phyloP scores from a whole-genome alignment of 371 early-diverging fungal genomes.

The Coemansia sp. region DNA sequence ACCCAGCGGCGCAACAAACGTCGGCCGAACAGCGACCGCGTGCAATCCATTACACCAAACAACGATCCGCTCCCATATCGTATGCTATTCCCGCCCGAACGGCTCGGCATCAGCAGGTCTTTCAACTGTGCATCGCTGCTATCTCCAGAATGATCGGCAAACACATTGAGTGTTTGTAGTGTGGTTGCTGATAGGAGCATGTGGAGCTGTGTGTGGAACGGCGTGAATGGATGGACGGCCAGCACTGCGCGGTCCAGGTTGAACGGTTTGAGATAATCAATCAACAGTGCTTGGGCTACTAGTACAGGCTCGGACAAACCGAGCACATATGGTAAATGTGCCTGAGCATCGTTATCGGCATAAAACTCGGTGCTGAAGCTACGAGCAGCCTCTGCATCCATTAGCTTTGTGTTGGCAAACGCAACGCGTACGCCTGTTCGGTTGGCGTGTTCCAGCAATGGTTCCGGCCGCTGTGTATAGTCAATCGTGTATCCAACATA shows the following conservation, averaged over 20 bases:
- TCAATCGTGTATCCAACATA: conserved; percentile 44
- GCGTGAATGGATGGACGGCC: conserved; percentile 57
- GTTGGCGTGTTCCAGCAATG: conserved; percentile 34
- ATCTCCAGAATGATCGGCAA: conserved; percentile 2
- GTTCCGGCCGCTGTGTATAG: conserved; percentile 1
- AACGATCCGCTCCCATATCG: conserved; percentile 48
- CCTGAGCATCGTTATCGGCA: conserved; percentile 22
- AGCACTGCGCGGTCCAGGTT: conserved; percentile 28
- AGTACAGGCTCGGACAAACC: conserved; percentile 11
- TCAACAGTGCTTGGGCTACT: conserved; percentile 29
- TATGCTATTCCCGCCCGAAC: conserved; percentile 16
- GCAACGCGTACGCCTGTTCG: conserved; percentile 61
- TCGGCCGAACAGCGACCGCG: conserved; percentile 70
- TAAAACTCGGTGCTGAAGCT: conserved; percentile 59
- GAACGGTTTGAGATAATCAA: conserved; percentile 30
- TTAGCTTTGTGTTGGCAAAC: conserved; percentile 56
- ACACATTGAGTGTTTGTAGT: conserved; percentile 40
- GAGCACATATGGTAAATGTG: not conserved
- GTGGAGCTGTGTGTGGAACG: conserved; percentile 65
- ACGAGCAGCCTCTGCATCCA: conserved; percentile 57
- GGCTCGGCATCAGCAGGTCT: conserved; percentile 19
- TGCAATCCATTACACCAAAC: conserved; percentile 67
- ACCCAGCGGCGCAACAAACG: conserved; percentile 79
- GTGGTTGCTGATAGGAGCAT: conserved; percentile 79
- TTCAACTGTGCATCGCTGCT: conserved; percentile 18